A percentile compares a stretch with the other conserved stretches of the same genome.
These are phyloP conservation scores for Uncinocarpus reesii DNA, from an alignment of 2,329 filamentous ascomycete genomes.

Conservation along the genomic window DNA sequence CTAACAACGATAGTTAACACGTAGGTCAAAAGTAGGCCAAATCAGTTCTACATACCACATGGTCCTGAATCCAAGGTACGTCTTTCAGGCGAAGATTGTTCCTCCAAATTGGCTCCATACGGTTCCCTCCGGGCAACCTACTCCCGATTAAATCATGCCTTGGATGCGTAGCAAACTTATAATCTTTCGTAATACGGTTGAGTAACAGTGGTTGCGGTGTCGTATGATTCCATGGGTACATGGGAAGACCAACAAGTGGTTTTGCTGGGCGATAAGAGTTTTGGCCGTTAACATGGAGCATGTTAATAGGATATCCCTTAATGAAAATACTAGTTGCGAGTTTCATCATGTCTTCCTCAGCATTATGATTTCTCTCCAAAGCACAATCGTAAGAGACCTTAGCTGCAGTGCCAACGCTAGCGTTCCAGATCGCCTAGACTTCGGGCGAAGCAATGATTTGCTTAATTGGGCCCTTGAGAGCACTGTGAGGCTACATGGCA, in stretches of 20 bases:
- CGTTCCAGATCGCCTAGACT: too few species aligned
- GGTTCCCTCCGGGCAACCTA: background rate
- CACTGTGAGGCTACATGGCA: constrained; percentile 11
- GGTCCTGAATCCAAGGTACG: constrained; percentile 8
- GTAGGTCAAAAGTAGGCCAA: too few species aligned
- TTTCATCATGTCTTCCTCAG: background rate
- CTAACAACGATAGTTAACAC: too few species aligned
- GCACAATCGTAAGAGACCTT: too few species aligned
- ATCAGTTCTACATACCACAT: background rate
- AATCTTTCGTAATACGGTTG: constrained; percentile 8
- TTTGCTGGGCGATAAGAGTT: background rate
- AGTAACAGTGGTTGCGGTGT: constrained; percentile 11
- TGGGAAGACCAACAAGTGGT: constrained; percentile 10
- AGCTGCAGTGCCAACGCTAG: too few species aligned
- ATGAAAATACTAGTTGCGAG: constrained; percentile 8
- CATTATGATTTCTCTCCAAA: too few species aligned
- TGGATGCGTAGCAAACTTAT: constrained; percentile 5
- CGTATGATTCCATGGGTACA: constrained; percentile 17
- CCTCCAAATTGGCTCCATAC: too few species aligned
- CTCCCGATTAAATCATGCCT: constrained; percentile 21
- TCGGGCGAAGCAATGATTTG: too few species aligned
- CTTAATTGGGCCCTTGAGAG: constrained; percentile 15
- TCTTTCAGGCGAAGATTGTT: constrained; percentile 1
- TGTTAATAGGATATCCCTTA: constrained; percentile 7
- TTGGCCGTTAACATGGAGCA: too few species aligned